Conservation (phyloP, 148 eudicot genomes). For the Gaultheria prostrata region DNA sequence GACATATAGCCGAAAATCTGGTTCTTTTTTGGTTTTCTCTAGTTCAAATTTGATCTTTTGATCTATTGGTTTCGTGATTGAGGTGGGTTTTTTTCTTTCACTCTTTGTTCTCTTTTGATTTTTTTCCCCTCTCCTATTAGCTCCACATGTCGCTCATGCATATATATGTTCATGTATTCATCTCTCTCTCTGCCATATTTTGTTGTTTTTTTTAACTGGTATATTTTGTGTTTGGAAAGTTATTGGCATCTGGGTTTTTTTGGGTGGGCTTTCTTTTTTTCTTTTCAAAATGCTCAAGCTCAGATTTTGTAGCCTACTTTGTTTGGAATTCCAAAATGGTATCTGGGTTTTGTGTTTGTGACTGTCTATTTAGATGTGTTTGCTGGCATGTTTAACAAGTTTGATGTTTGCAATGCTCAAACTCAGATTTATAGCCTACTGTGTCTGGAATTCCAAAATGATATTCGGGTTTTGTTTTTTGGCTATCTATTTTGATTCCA, state of each 20-base stretch:
- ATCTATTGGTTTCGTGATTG: conserved; percentile 9
- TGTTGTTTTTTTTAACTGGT: background rate
- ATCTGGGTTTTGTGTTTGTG: background rate
- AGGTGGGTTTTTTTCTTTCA: conserved; percentile 17
- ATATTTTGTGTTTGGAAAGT: background rate
- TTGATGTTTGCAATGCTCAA: background rate
- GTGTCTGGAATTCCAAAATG: background rate
- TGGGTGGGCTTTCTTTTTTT: background rate
- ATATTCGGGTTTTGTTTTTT: background rate
- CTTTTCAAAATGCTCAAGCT: background rate
- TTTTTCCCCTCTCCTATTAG: background rate
- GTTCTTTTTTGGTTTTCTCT: background rate
- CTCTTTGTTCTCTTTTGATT: background rate
- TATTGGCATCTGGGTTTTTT: background rate
- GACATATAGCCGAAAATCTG: conserved; percentile 12
- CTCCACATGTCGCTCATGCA: background rate
- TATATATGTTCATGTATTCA: background rate
- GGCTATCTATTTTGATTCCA: background rate
- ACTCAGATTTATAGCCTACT: background rate
- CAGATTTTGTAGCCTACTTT: background rate
- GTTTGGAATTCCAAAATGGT: background rate
- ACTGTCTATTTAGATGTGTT: background rate
- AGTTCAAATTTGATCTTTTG: background rate
- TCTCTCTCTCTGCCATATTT: background rate
- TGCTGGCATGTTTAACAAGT: background rate